Evolutionary conservation across 768 basidiomycete genomes (phyloP).

Genomic region (Cyclocybe cylindracea): DNA sequence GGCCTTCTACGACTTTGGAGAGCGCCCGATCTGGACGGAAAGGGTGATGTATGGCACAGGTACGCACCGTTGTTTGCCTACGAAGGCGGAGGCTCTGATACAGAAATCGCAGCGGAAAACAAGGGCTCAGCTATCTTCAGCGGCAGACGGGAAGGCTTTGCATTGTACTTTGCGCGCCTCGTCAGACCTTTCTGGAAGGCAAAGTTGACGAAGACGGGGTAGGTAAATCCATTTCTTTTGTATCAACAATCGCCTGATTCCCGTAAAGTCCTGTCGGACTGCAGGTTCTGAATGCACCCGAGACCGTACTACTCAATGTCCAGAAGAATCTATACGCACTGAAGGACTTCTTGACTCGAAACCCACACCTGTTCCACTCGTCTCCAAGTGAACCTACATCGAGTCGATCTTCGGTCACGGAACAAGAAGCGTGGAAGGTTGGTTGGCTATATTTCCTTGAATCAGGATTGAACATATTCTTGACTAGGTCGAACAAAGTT

Average conservation of each 20-base stretch:
- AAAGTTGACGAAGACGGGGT: constrained; percentile 68
- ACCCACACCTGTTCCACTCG: constrained; percentile 84
- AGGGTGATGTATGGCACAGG: constrained; percentile 75
- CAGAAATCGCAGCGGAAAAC: constrained; percentile 50
- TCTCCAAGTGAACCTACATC: constrained; percentile 69
- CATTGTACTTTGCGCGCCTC: constrained; percentile 83
- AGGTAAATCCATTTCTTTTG: background rate
- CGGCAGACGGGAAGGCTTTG: constrained; percentile 86
- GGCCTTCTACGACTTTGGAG: constrained; percentile 84
- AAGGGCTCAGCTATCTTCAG: constrained; percentile 80
- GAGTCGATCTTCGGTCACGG: constrained; percentile 57
- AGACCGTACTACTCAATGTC: constrained; percentile 61
- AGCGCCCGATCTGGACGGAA: constrained; percentile 82
- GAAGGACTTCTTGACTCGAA: constrained; percentile 76
- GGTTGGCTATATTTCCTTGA: constrained; percentile 9
- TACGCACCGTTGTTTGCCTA: constrained; percentile 29
- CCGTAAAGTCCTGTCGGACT: constrained; percentile 27
- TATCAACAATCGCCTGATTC: background rate
- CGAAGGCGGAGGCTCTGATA: background rate
- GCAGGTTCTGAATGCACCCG: constrained; percentile 65
- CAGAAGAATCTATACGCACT: constrained; percentile 81
- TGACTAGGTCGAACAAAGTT: constrained; percentile 74
- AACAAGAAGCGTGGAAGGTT: constrained; percentile 92
- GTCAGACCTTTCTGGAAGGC: constrained; percentile 87
- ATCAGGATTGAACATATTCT: background rate